Evolutionary conservation across 2,329 filamentous ascomycete species (phyloP), one percentile per base, ranked within the genome.

Genomic region (Xylariaceae sp.): DNA sequence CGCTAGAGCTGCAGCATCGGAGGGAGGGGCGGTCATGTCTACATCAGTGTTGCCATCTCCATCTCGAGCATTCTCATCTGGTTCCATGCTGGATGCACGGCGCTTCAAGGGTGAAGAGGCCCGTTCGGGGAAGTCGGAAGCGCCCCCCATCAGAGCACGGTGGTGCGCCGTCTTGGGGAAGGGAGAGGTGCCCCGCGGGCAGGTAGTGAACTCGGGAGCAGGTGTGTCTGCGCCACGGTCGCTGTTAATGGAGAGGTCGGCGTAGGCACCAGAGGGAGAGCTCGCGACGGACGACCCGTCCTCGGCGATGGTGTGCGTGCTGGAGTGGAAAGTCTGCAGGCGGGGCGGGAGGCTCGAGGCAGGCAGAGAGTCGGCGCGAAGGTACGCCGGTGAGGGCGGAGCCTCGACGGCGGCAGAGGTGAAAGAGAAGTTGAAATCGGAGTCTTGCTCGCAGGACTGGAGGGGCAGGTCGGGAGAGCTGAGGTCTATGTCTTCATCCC

Each of bases 91-190:
- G 53, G 80, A 84, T 34, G 83, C 83, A 57, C 79, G 77, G 63
- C 83, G 76, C 70, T 87, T 87, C 51, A 86, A 69, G 7, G 83
- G 83, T 17, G 83, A 87, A 28, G 83, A 85, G 17, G 83, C 83
- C 60, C 83, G 77, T 42, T 84, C 78, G 53, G 79, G 75, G 19
- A 76, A 64, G 56, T 85, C 80, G 59, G 77, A 73, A 68, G 81
- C 79, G 58, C 78, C 82, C 57, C 80, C 80, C 79, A 85, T 84
- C 53, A 84, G 76, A 60, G 74, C 77, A 57, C 79, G 75, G 60
- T 67, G 66, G 47, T 76, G 75, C 34, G 77, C 72, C 45, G 75
- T 69, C 56, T 75, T 73, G 60, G 77, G 60, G 48, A 73, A 74
- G 34, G 82, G 79, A 51, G 81, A 83, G 65, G 76, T 75, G 67